Evolutionary conservation across 768 basidiomycete genomes (phyloP).

Genomic region (Tylopilus intermedius): DNA sequence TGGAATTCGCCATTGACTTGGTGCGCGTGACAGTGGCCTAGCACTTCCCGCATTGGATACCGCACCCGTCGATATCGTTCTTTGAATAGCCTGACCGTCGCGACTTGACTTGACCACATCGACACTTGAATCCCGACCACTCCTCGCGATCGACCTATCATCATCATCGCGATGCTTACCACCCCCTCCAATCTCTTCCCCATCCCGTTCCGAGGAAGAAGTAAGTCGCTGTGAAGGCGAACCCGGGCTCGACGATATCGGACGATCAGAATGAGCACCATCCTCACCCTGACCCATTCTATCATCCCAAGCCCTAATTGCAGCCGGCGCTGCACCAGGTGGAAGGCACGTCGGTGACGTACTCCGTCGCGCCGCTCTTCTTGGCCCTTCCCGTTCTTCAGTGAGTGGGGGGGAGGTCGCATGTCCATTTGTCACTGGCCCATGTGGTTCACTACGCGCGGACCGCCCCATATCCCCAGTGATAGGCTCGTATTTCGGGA

Average conservation of each 20-base stretch:
- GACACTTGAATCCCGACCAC: slow-evolving; percentile 6
- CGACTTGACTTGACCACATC: neutral
- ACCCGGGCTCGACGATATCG: slow-evolving; percentile 30
- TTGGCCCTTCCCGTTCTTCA: slow-evolving; percentile 14
- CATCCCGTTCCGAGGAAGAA: slow-evolving; percentile 30
- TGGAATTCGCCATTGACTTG: slow-evolving; percentile 26
- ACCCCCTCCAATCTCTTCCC: slow-evolving; percentile 15
- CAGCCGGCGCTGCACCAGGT: slow-evolving; percentile 38
- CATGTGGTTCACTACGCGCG: slow-evolving; percentile 18
- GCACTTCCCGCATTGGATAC: neutral
- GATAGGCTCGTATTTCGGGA: slow-evolving; percentile 35
- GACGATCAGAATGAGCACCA: slow-evolving; percentile 28
- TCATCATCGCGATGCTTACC: slow-evolving; percentile 17
- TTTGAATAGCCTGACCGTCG: slow-evolving; percentile 6
- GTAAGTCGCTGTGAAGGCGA: slow-evolving; percentile 31
- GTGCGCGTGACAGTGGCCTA: slow-evolving; percentile 11
- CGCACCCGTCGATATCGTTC: slow-evolving; percentile 8
- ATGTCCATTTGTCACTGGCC: slow-evolving; percentile 15
- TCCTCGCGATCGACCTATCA: slow-evolving; percentile 9
- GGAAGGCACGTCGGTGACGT: slow-evolving; percentile 39
- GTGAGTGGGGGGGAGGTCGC: slow-evolving; percentile 2
- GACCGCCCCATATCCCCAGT: neutral
- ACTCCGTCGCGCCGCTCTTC: slow-evolving; percentile 29
- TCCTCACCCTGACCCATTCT: slow-evolving; percentile 31
- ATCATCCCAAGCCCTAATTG: slow-evolving; percentile 35